phyloP scores from a whole-genome alignment of 2,329 filamentous ascomycete species.

The Diaporthe eres region DNA sequence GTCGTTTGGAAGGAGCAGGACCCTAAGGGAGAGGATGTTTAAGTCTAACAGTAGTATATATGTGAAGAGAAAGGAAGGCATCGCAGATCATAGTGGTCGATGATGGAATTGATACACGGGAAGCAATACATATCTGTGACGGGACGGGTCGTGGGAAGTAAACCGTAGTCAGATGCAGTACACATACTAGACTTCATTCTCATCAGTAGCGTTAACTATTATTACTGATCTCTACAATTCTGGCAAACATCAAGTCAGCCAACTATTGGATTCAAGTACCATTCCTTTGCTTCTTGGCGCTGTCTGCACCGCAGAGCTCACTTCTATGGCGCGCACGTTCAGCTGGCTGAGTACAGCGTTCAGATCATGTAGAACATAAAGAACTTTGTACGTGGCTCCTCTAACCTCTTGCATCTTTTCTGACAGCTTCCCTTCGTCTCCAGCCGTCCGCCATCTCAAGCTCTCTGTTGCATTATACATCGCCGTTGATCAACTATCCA shows the following conservation, averaged over 20 bases:
- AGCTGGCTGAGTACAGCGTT: no score
- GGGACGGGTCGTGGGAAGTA: no score
- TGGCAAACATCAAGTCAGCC: not conserved
- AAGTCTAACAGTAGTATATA: not conserved
- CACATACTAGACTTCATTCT: not conserved
- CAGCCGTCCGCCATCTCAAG: no score
- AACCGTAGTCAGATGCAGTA: not conserved
- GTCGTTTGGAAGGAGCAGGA: slow-evolving; percentile 47
- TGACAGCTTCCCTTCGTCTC: no score
- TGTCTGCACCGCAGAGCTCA: no score
- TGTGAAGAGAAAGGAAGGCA: not conserved
- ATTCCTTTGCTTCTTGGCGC: not conserved
- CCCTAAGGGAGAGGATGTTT: not conserved
- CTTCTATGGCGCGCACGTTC: no score
- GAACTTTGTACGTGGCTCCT: no score
- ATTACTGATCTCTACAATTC: not conserved
- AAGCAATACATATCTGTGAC: not conserved
- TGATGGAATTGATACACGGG: no score
- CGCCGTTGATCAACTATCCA: no score
- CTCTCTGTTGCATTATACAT: no score
- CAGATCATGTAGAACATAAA: no score
- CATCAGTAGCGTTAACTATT: not conserved
- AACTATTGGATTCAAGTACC: not conserved
- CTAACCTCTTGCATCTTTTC: no score
- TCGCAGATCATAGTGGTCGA: not conserved